Evolutionary conservation across 495 filamentous ascomycete species (phyloP), one percentile per base, ranked within the genome.

Genomic region (Filosporella fistucella): DNA sequence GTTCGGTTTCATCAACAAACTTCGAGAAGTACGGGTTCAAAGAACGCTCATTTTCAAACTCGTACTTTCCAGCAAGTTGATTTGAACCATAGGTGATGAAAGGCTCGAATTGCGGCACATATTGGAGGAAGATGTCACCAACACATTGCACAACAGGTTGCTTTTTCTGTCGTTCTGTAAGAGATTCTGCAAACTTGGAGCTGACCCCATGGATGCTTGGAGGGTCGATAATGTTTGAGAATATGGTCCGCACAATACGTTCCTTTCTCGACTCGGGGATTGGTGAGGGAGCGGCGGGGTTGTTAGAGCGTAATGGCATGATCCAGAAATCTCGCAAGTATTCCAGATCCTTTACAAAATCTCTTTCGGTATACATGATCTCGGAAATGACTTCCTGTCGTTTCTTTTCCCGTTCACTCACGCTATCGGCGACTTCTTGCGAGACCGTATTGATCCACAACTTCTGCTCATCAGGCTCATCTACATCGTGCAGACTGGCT

Each of bases 291-390:
- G 74, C 82, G 14, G 78, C 74, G 14, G 77, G 75, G 45, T 76
- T 79, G 7, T 70, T 72, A 20, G 80, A 80, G 42, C 89, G 83
- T 43, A 99, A 66, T 3, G 94, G 94, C 54, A 89, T 80, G 72
- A 97, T 95, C 94, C 94, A 99, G 77, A 97, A 97, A 68, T 99
- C 94, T 49, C 91, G 82, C 23, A 99, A 68, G 60, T 99, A 99
- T 62, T 99, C 94, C 55, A 99, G 72, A 62, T 99, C 94, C 71
- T 99, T 99, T 63, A 99, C 94, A 56, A 99, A 99, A 66, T 99
- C 94, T 30, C 94, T 81, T 64, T 99, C 94, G 0, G 94, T 99
- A 64, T 99, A 99, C 81, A 95, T 96, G 53, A 96, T 82, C 62
- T 99, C 94, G 20, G 91, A 96, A 52, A 99, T 96, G 48, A 97